A percentile compares a stretch with the other conserved stretches of the same genome.
phyloP scores from a whole-genome alignment of 495 filamentous ascomycete genomes.

The Trichocladium antarcticum region DNA sequence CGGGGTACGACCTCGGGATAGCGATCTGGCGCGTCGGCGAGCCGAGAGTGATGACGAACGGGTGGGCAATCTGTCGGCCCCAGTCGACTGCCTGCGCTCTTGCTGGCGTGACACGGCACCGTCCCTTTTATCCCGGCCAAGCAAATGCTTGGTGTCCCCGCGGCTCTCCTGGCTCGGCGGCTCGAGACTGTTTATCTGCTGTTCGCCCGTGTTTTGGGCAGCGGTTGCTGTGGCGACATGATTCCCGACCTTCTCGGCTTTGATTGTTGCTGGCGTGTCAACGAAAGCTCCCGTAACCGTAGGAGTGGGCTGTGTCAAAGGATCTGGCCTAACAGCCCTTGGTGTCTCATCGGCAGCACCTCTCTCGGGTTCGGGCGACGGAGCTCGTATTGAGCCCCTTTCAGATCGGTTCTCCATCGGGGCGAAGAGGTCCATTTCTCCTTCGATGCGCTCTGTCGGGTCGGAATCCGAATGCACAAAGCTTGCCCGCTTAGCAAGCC shows the following conservation, averaged over 20 bases:
- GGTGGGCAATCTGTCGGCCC: slow-evolving; percentile 9
- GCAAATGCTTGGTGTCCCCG: neutral
- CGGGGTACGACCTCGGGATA: slow-evolving; percentile 26
- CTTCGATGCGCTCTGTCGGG: slow-evolving; percentile 44
- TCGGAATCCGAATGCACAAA: slow-evolving; percentile 40
- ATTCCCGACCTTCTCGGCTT: slow-evolving; percentile 22
- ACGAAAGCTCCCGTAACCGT: slow-evolving; percentile 42
- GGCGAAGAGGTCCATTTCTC: slow-evolving; percentile 45
- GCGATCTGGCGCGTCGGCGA: slow-evolving; percentile 24
- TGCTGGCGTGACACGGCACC: slow-evolving; percentile 1
- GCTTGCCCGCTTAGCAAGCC: slow-evolving; percentile 30
- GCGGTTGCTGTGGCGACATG: neutral
- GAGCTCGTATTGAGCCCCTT: slow-evolving; percentile 39
- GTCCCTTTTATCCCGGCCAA: slow-evolving; percentile 2
- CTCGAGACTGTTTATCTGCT: neutral
- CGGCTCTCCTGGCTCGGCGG: neutral
- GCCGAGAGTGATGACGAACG: slow-evolving; percentile 23
- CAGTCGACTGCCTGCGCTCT: slow-evolving; percentile 12
- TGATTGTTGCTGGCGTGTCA: slow-evolving; percentile 39
- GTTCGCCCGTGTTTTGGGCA: neutral
- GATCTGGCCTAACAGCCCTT: slow-evolving; percentile 32
- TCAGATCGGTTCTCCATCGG: slow-evolving; percentile 44
- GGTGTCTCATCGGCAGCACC: slow-evolving; percentile 35
- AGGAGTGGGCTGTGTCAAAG: slow-evolving; percentile 40
- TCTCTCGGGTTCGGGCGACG: slow-evolving; percentile 32